These are phyloP conservation scores for Pseudonectria buxi DNA, from an alignment of 2,329 filamentous ascomycete species.

Conservation along the genomic window DNA sequence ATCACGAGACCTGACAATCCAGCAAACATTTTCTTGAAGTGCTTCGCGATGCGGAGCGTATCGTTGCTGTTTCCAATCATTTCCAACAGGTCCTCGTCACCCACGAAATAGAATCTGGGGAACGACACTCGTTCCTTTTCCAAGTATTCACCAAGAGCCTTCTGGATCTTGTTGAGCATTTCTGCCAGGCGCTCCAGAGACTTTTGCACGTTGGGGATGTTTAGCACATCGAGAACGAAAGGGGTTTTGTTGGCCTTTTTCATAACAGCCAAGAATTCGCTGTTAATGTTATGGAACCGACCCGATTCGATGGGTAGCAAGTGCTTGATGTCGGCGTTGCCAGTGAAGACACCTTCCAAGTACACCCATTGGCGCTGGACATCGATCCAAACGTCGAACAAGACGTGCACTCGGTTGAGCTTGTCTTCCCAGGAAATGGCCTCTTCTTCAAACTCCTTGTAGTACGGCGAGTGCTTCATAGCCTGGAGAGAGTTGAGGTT, in stretches of 20 bases:
- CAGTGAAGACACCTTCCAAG: slow-evolving; percentile 95
- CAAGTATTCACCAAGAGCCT: slow-evolving; percentile 95
- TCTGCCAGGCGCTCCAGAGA: slow-evolving; percentile 94
- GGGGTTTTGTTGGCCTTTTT: slow-evolving; percentile 98
- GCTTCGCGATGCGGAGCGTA: slow-evolving; percentile 90
- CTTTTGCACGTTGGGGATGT: slow-evolving; percentile 92
- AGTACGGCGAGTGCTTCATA: slow-evolving; percentile 98
- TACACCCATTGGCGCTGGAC: slow-evolving; percentile 99
- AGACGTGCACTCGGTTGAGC: slow-evolving; percentile 89
- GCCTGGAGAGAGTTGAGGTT: slow-evolving; percentile 96
- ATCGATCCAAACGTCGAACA: slow-evolving; percentile 99
- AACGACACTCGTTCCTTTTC: slow-evolving; percentile 97
- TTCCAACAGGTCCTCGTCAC: slow-evolving; percentile 94
- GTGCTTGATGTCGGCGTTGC: slow-evolving; percentile 98
- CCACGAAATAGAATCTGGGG: slow-evolving; percentile 98
- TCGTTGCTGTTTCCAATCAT: slow-evolving; percentile 99
- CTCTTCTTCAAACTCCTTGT: slow-evolving; percentile 98
- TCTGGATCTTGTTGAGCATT: slow-evolving; percentile 97
- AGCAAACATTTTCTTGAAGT: slow-evolving; percentile 99
- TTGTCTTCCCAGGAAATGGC: slow-evolving; percentile 97
- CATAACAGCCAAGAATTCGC: slow-evolving; percentile 97
- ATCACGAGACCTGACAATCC: slow-evolving; percentile 85
- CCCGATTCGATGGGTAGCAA: slow-evolving; percentile 93
- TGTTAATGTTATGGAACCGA: slow-evolving; percentile 98
- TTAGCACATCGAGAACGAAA: slow-evolving; percentile 90